Percentiles rank a stretch among this genome's conserved stretches.
These are phyloP conservation scores for Echinosophora koreensis DNA, from an alignment of 306 rosid species.

Conservation along the genomic window DNA sequence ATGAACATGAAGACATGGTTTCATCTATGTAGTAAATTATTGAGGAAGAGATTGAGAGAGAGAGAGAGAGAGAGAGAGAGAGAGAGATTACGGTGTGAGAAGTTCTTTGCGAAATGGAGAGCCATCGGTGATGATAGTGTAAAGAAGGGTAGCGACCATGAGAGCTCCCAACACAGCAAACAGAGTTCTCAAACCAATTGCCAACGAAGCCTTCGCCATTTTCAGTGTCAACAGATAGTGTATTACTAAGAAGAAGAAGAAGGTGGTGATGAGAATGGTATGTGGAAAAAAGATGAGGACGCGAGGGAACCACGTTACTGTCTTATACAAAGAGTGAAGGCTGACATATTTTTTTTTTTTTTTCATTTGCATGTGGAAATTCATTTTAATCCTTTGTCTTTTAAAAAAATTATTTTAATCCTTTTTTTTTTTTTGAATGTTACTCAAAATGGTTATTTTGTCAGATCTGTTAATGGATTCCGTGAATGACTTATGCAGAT, in stretches of 20 bases:
- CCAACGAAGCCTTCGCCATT: slow-evolving; percentile 63
- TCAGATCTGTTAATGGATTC: no score
- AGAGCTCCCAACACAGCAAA: slow-evolving; percentile 57
- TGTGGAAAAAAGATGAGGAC: slow-evolving; percentile 7
- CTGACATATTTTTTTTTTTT: no score
- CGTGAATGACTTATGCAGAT: slow-evolving; percentile 55
- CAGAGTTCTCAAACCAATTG: slow-evolving; percentile 52
- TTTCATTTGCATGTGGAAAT: no score
- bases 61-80: neutral
- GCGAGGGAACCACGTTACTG: slow-evolving; percentile 43
- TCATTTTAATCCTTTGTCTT: no score
- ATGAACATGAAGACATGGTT: no score
- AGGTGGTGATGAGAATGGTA: neutral
- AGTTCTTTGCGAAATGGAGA: slow-evolving; percentile 69
- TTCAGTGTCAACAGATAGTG: no score
- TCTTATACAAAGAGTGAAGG: no score
- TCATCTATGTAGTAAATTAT: no score
- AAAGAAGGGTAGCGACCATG: slow-evolving; percentile 64
- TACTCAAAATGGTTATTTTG: no score
- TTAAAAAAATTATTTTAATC: no score
- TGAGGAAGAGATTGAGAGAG: neutral
- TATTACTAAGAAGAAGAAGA: no score
- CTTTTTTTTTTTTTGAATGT: no score
- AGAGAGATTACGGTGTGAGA: slow-evolving; percentile 68
- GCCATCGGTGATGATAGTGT: slow-evolving; percentile 68